Base-by-base conservation (phyloP, 2,329 filamentous ascomycete species). In the Fusarium kyushuense region DNA sequence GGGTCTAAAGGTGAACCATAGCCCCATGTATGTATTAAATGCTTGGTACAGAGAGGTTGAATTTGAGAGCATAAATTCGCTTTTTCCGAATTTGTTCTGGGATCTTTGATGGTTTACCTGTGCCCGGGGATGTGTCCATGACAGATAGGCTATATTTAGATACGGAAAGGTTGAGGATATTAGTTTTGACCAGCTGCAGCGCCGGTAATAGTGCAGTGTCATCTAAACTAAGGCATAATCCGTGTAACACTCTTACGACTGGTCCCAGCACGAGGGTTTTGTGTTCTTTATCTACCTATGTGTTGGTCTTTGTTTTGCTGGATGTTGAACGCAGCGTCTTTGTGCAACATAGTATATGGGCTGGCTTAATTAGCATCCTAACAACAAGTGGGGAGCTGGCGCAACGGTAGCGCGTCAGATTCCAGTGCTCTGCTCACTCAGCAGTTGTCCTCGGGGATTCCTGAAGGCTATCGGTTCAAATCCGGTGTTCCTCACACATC, bases 1-100 rank as follows among this genome's bases (percentile, higher is more conserved):
- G 25, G 59, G 60, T 55, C 54, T 53, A 59, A 51, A 58, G 57
- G 43, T 35, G 36, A 58, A 65, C 64, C 32, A 47, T 58, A 51
- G 51, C 61, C 54, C 61, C 53, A 58, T 65, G 66, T 76, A 66
- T 58, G 73, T 76, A 75, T 59, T 69, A 73, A 71, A 73, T 75
- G 67, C 53, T 64, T 58, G 38, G 45, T 48, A 43, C 42, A 35
- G 62, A 54, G 58, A 41, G 27, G 56, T 48, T 55, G 43, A 65
- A 65, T 54, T 69, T 51, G 29, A 56, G 53, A 51, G 57, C 32
- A 67, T 65, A 49, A 32, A 55, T 58, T 58, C 38, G 27, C 33
- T 58, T 63, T 29, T 10, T 27, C 23, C 11, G 13, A 16, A n/a
- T 40, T 51, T 27, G 7, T 21, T 14, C 12, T n/a, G 5, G 21